Conservation (phyloP, 2,329 filamentous ascomycete species). For the Trichophyton simii region DNA sequence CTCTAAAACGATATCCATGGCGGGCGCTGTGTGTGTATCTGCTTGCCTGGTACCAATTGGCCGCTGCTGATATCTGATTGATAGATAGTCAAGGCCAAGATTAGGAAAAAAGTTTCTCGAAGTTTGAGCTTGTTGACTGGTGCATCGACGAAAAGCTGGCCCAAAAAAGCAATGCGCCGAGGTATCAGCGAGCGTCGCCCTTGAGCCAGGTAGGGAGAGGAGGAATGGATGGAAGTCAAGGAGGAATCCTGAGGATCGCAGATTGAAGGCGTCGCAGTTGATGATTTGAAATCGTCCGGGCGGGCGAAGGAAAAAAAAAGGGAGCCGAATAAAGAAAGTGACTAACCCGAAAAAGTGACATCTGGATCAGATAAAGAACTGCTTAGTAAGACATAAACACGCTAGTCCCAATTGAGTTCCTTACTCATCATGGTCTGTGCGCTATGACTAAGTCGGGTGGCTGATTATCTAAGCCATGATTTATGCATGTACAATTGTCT, state of each 20-base stretch:
- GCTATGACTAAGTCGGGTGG: background rate
- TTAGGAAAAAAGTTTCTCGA: background rate
- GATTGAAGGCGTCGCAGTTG: no score
- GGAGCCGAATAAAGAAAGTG: no score
- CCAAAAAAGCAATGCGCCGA: background rate
- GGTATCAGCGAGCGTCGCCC: background rate
- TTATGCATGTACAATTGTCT: background rate
- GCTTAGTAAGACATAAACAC: background rate
- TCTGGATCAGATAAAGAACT: background rate
- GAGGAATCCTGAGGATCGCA: background rate
- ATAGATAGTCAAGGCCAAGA: background rate
- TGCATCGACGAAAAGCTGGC: background rate
- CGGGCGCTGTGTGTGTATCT: background rate
- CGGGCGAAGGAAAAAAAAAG: background rate
- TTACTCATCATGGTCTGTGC: background rate
- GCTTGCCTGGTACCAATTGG: background rate
- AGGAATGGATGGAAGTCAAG: background rate
- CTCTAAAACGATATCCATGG: conserved; percentile 89
- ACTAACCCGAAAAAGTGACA: background rate
- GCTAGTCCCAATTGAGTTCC: background rate
- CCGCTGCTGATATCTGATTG: background rate
- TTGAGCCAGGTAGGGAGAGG: background rate
- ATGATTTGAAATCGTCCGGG: background rate
- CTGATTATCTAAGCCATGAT: background rate
- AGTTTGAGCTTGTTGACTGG: background rate